Evolutionary conservation across 306 rosid genomes (phyloP), one percentile per base, ranked within the genome.

Genomic region (Amphicarpaea edgeworthii): DNA sequence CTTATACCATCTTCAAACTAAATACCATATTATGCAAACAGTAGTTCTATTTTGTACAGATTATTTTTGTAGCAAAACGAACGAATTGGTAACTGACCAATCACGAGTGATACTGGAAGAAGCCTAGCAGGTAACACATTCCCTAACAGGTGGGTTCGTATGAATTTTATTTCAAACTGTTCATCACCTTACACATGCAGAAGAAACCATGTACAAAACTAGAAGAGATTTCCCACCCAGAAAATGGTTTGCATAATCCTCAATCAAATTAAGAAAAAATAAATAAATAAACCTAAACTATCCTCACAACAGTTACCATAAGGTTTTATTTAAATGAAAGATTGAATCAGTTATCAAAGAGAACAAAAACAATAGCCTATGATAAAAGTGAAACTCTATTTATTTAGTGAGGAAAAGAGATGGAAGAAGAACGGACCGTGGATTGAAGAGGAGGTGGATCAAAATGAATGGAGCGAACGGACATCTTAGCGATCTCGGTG

Each of bases 401-500:
- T n/a, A n/a, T n/a, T n/a, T n/a, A n/a, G n/a, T n/a, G n/a, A n/a
- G n/a, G n/a, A n/a, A n/a, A n/a, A n/a, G n/a, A n/a, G n/a, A n/a
- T n/a, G n/a, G n/a, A n/a, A 70, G 53, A 38, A 72, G 21, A 11
- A 88, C 98, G 23, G 70, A 92, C 99, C 85, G 93, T 81, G 51
- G 96, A 92, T 83, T 87, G 91, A 11, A 90, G 68, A 4, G 97
- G 83, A 80, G 91, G 87, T 5, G 94, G 91, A 77, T 96, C 94
- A 15, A 92, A 86, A 83, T 83, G 85, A 77, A 96, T 69, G 46
- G 98, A 88, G 65, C 88, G 96, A 28, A 90, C 91, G 28, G 98
- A 96, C 98, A 96, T 96, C 83, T 88, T 90, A 3, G 98, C 98
- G 77, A 96, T 90, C 96, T 92, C 98, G 5, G 85, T 60, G 50